Evolutionary conservation across 1,139 yeast genomes (phyloP), one percentile per base, ranked within the genome.

Genomic region (Lodderomyces orthopsilosis): DNA sequence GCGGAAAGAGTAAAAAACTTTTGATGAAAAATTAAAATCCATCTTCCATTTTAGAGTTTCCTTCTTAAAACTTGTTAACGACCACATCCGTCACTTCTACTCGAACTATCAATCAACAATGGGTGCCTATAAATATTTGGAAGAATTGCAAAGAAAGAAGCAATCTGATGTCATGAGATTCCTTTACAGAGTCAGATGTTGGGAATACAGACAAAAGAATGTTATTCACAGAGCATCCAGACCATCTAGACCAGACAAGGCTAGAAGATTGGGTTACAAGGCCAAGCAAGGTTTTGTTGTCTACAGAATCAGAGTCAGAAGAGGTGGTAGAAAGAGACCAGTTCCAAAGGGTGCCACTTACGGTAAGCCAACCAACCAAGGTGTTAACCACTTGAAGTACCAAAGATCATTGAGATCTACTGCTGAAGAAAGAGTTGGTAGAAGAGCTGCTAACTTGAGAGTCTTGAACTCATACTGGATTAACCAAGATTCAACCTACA

Each of bases 301-400:
- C 83, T 93, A 79, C 96, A 87, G 98, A 79, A 79, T 91, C 75
- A 90, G 98, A 80, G 98, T 93, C 66, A 90, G 98, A 83, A 89
- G 98, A 81, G 98, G 98, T 83, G 93, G 94, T 83, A 91, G 98
- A 85, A 93, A 93, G 96, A 89, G 96, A 82, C 98, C 97, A 67
- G 98, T 86, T 68, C 91, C 95, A 81, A 93, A 93, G 93, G 98
- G 98, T 87, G 98, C 97, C 67, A 93, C 98, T 73, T 91, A 91
- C 85, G 98, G 98, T 88, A 93, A 93, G 87, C 98, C 98, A 85
- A 93, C 98, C 82, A 93, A 93, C 95, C 96, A 89, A 82, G 98
- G 98, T 88, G 94, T 93, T 63, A 84, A 84, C 83, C 97, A 93
- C 77, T 88, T 93, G 81, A 93, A 93, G 83, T 91, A 90, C 95